Evolutionary conservation across 805 yeast genomes (phyloP).

Genomic region (Hanseniaspora guilliermondii): DNA sequence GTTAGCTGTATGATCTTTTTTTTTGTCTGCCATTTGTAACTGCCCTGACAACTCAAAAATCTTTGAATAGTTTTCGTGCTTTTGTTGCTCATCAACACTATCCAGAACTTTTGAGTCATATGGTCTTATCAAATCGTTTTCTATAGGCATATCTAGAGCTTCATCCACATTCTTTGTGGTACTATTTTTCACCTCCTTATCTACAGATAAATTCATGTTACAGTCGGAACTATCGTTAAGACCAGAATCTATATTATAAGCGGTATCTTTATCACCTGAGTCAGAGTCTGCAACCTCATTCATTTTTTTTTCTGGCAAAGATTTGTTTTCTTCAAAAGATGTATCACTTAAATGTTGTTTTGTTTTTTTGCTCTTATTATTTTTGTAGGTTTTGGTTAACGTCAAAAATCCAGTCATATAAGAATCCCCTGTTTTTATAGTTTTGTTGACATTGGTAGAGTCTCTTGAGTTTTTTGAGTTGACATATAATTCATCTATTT

Average conservation of each 20-base stretch:
- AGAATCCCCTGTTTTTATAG: constrained; percentile 10
- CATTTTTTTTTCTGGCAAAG: not conserved
- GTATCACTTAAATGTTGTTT: not conserved
- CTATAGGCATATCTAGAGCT: not conserved
- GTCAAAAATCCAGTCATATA: constrained; percentile 13
- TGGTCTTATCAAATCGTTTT: not conserved
- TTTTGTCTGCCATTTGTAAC: not conserved
- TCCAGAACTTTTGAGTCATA: not conserved
- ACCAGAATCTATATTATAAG: not conserved
- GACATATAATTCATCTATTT: constrained; percentile 62
- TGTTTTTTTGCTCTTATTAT: not conserved
- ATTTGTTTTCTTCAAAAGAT: not conserved
- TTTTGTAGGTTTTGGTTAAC: constrained; percentile 7
- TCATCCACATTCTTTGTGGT: not conserved
- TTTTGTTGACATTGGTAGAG: constrained; percentile 34
- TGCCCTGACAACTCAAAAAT: not conserved
- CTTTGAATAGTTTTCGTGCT: not conserved
- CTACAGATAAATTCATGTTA: not conserved
- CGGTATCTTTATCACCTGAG: not conserved
- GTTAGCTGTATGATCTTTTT: not conserved
- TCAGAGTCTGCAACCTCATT: not conserved
- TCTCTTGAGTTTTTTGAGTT: constrained; percentile 43
- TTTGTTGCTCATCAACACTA: not conserved
- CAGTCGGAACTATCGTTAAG: not conserved
- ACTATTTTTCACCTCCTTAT: not conserved